Conservation (phyloP, 2,329 filamentous ascomycete genomes). For the Colletotrichum tofieldiae region DNA sequence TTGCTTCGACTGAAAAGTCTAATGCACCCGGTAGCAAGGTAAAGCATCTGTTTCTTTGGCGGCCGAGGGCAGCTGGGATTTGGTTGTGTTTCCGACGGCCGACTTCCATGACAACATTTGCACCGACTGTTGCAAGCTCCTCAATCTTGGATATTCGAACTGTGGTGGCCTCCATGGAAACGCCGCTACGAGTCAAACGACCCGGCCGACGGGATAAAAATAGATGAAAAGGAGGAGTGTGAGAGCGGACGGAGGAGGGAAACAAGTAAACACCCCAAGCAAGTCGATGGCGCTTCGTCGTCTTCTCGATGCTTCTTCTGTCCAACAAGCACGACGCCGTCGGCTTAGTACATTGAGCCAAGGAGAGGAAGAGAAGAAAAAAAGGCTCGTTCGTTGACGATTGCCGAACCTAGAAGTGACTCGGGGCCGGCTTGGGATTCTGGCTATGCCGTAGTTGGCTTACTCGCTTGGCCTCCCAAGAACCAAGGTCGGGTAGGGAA, state of each 20-base stretch:
- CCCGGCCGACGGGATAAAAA: neutral
- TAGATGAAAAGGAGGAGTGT: neutral
- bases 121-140: neutral
- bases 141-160: neutral
- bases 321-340: constrained; percentile 20
- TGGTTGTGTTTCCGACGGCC: neutral
- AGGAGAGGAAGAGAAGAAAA: neutral
- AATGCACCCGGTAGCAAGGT: constrained; percentile 14
- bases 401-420: constrained; percentile 37
- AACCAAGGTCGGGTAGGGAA: constrained; percentile 9
- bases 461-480: neutral
- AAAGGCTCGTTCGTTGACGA: constrained; percentile 32
- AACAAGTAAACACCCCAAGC: neutral
- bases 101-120: neutral
- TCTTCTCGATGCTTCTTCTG: constrained; percentile 40
- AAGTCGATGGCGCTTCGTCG: constrained; percentile 5
- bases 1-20: constrained; percentile 9
- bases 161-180: neutral
- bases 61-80: neutral
- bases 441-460: constrained; percentile 2
- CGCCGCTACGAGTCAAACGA: neutral
- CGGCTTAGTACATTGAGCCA: constrained; percentile 9
- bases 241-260: neutral
- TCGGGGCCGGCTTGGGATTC: constrained; percentile 9
- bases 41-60: constrained; percentile 5